A percentile compares a stretch with the other conserved stretches of the same genome.
phyloP scores from a whole-genome alignment of 2,329 filamentous ascomycete species.

The Alternaria sp. region DNA sequence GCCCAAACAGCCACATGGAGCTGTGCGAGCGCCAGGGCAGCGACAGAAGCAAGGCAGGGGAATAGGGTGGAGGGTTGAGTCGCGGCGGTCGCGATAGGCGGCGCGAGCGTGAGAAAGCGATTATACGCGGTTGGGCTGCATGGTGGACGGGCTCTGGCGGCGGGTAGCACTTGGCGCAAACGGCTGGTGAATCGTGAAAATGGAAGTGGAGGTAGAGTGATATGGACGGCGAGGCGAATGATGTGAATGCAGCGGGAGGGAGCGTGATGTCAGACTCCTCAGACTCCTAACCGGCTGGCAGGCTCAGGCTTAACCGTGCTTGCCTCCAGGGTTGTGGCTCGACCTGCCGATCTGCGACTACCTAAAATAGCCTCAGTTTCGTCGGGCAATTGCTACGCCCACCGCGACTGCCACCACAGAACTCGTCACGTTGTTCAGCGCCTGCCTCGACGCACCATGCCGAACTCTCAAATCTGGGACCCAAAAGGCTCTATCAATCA shows the following conservation, averaged over 20 bases:
- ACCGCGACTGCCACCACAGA: background rate
- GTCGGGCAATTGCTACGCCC: background rate
- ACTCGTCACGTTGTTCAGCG: background rate
- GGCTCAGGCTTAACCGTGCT: background rate
- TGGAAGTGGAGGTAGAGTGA: background rate
- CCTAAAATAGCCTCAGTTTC: slow-evolving; percentile 25
- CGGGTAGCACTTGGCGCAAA: slow-evolving; percentile 12
- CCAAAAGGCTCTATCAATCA: background rate
- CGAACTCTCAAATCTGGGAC: slow-evolving; percentile 7
- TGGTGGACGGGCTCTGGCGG: slow-evolving; percentile 14
- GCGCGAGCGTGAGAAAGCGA: slow-evolving; percentile 30
- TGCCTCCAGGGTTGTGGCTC: slow-evolving; percentile 7
- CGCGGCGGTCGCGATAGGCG: slow-evolving; percentile 5
- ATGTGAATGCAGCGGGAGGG: background rate
- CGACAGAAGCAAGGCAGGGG: background rate
- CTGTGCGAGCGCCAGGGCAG: slow-evolving; percentile 7
- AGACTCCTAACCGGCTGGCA: slow-evolving; percentile 1
- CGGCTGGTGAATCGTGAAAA: background rate
- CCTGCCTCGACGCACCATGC: slow-evolving; percentile 7
- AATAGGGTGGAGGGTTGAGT: slow-evolving; percentile 3
- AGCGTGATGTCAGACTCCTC: slow-evolving; percentile 16
- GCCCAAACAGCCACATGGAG: slow-evolving; percentile 83
- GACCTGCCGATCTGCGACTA: slow-evolving; percentile 22
- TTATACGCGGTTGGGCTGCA: slow-evolving; percentile 25
- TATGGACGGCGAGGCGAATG: background rate